Conservation (phyloP, 2,329 filamentous ascomycete species). For the Teratosphaeria epicoccoides region DNA sequence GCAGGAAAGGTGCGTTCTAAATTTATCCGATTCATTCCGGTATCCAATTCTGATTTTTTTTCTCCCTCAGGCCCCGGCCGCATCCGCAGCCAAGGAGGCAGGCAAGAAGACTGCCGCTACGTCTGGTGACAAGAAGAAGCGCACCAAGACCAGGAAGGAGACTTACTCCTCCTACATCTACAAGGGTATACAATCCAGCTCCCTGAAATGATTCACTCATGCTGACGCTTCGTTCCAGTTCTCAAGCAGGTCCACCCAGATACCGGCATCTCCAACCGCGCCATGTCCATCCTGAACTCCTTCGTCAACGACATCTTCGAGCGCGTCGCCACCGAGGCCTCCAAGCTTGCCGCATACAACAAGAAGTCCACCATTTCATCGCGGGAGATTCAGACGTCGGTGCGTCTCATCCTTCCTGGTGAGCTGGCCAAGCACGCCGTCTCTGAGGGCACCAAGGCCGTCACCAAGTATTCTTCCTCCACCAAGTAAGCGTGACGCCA, state of each 20-base stretch:
- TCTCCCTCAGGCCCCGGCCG: slow-evolving; percentile 33
- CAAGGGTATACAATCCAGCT: slow-evolving; percentile 62
- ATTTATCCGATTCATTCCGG: not conserved
- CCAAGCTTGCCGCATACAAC: slow-evolving; percentile 99
- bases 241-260: slow-evolving; percentile 99
- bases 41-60: not conserved
- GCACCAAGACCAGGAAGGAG: slow-evolving; percentile 99
- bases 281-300: slow-evolving; percentile 99
- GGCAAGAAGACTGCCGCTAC: slow-evolving; percentile 97
- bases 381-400: slow-evolving; percentile 97
- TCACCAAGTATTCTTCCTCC: slow-evolving; percentile 99
- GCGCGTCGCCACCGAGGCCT: slow-evolving; percentile 95
- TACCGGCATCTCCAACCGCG: slow-evolving; percentile 99
- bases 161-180: slow-evolving; percentile 99
- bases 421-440: slow-evolving; percentile 99
- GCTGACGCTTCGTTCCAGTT: slow-evolving; percentile 50
- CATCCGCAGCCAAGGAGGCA: slow-evolving; percentile 98
- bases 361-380: slow-evolving; percentile 99
- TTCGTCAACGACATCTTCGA: slow-evolving; percentile 99
- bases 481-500: slow-evolving; percentile 69
- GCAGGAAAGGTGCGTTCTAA: slow-evolving; percentile 45
- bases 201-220: not conserved
- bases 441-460: slow-evolving; percentile 98
- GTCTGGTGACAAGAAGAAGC: slow-evolving; percentile 99
- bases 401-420: slow-evolving; percentile 93